Evolutionary conservation across 305 asterid genomes (phyloP).

Genomic region (Solanum aculeatissimum): DNA sequence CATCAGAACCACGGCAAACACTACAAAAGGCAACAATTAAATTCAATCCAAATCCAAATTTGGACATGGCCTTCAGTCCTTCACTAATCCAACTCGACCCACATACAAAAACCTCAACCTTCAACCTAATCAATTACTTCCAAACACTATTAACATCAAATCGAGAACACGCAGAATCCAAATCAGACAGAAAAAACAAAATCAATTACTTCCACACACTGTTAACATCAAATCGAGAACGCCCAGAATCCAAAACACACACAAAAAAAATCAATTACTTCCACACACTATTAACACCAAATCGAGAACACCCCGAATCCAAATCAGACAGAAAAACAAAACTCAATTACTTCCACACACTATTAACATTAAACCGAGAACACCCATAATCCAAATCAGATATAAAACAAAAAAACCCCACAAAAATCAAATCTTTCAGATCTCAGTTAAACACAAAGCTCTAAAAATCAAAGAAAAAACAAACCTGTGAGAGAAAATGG

Average conservation of each 20-base stretch:
- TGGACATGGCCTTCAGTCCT: not conserved
- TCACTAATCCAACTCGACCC: not conserved
- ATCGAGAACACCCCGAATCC: constrained; percentile 6
- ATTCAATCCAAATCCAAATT: not conserved
- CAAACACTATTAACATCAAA: constrained; percentile 11
- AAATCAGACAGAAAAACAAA: not conserved
- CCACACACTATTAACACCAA: constrained; percentile 7
- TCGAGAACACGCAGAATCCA: constrained; percentile 4
- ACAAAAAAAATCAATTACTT: not conserved
- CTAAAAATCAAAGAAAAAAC: not conserved
- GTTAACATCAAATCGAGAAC: too few species aligned
- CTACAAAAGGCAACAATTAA: not conserved
- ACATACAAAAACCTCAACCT: not conserved
- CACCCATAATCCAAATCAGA: too few species aligned
- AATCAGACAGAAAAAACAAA: not conserved
- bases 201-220: too few species aligned
- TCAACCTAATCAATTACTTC: constrained; percentile 7
- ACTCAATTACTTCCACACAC: too few species aligned
- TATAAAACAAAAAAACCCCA: not conserved
- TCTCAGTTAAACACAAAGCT: not conserved
- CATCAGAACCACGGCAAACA: not conserved
- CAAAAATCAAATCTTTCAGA: not conserved
- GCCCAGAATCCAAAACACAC: too few species aligned
- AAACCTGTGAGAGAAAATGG: constrained; percentile 9
- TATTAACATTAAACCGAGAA: too few species aligned